phyloP scores from a whole-genome alignment of 257 asterid species.

The Penstemon davidsonii region DNA sequence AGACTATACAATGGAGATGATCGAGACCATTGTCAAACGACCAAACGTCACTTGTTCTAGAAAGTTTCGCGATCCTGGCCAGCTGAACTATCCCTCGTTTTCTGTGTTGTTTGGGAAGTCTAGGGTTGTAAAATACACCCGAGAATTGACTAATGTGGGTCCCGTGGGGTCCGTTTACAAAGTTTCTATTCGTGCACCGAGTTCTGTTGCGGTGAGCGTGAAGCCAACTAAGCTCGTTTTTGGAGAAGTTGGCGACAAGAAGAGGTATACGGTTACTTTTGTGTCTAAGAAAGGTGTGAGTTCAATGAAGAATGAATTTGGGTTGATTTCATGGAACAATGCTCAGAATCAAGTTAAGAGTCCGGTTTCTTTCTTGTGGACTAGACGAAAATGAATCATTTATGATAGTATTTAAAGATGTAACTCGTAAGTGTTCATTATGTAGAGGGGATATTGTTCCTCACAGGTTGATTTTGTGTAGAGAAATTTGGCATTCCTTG shows the following conservation, averaged over 20 bases:
- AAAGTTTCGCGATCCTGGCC: slow-evolving; percentile 63
- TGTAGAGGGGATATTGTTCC: slow-evolving; percentile 23
- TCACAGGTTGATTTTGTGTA: slow-evolving; percentile 27
- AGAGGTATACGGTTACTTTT: slow-evolving; percentile 59
- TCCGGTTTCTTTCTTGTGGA: slow-evolving; percentile 75
- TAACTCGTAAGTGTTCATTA: background rate
- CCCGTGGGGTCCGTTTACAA: slow-evolving; percentile 47
- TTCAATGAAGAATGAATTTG: slow-evolving; percentile 44
- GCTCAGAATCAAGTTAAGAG: slow-evolving; percentile 59
- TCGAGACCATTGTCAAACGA: slow-evolving; percentile 50
- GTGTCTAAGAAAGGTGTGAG: slow-evolving; percentile 45
- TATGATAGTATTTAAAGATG: too few species aligned
- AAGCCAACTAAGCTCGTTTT: slow-evolving; percentile 61
- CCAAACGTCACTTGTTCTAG: slow-evolving; percentile 57
- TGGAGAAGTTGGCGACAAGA: slow-evolving; percentile 46
- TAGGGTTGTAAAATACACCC: slow-evolving; percentile 64
- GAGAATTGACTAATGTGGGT: slow-evolving; percentile 76
- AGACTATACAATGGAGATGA: slow-evolving; percentile 45
- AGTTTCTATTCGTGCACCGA: slow-evolving; percentile 48
- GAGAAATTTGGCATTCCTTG: slow-evolving; percentile 15
- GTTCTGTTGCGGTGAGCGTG: slow-evolving; percentile 45
- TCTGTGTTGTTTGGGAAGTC: slow-evolving; percentile 65
- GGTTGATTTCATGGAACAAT: slow-evolving; percentile 72
- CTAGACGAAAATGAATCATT: background rate
- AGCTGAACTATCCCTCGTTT: slow-evolving; percentile 86